These are phyloP conservation scores for Microdochium trichocladiopsis DNA, from an alignment of 2,329 filamentous ascomycete genomes.

Conservation along the genomic window DNA sequence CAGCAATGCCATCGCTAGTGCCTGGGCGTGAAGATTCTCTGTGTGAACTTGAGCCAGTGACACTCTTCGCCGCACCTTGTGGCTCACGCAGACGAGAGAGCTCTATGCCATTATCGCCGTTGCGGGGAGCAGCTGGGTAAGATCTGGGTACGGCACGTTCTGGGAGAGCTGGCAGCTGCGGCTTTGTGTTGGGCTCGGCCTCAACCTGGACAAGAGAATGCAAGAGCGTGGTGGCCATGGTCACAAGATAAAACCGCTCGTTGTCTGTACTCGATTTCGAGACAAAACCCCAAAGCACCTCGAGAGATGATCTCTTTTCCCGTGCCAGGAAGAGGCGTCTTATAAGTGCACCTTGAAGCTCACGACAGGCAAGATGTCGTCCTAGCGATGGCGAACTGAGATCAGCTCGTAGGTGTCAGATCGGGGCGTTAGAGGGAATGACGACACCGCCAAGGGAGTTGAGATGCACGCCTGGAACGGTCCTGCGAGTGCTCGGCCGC, in stretches of 20 bases:
- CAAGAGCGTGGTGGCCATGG: not conserved
- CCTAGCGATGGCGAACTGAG: no score
- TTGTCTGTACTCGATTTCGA: not conserved
- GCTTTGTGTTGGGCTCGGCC: not conserved
- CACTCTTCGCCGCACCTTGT: not conserved
- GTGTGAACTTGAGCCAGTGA: not conserved
- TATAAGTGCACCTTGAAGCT: no score
- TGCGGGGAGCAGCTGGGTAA: not conserved
- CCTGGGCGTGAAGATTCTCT: not conserved
- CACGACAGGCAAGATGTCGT: no score
- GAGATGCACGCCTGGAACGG: no score
- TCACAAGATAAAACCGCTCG: not conserved
- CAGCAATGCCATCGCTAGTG: not conserved
- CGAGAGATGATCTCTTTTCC: no score
- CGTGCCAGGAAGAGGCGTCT: no score
- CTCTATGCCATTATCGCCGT: not conserved
- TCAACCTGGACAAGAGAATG: not conserved
- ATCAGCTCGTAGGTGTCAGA: no score
- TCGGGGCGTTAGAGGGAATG: no score
- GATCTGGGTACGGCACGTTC: not conserved
- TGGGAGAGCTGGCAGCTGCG: not conserved
- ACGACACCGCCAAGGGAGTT: no score
- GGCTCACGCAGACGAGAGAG: not conserved
- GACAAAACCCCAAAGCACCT: not conserved
- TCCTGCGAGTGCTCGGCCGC: no score